Evolutionary conservation across 495 filamentous ascomycete genomes (phyloP).

Genomic region (Podospora sp.): DNA sequence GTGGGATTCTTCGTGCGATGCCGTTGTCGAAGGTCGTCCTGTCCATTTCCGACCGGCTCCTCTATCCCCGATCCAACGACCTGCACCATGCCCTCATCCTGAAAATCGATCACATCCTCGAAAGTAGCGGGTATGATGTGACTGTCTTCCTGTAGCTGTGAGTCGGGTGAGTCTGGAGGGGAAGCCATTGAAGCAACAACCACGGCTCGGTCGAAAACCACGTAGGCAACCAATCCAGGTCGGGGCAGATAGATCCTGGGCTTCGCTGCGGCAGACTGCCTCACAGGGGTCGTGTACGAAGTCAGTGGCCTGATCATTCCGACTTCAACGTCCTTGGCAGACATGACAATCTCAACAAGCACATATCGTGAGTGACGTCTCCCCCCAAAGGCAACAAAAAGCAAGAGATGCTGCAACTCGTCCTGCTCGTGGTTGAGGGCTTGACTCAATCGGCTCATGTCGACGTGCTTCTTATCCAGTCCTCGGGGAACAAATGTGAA

Average conservation of each 20-base stretch:
- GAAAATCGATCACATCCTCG: conserved; percentile 83
- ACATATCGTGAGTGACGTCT: conserved; percentile 43
- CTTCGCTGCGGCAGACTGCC: conserved; percentile 44
- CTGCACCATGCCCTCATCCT: conserved; percentile 62
- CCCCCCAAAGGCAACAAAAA: conserved; percentile 42
- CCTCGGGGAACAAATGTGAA: conserved; percentile 50
- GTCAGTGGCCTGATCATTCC: conserved; percentile 63
- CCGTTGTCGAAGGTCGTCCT: conserved; percentile 50
- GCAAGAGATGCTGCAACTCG: conserved; percentile 47
- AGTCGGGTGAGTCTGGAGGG: conserved; percentile 63
- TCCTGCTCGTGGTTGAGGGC: conserved; percentile 44
- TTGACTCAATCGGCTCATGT: conserved; percentile 46
- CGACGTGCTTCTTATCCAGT: conserved; percentile 44
- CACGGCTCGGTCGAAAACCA: conserved; percentile 75
- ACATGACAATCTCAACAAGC: conserved; percentile 50
- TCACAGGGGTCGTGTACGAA: conserved; percentile 57
- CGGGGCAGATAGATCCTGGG: conserved; percentile 77
- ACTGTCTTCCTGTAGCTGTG: conserved; percentile 68
- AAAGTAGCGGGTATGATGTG: conserved; percentile 62
- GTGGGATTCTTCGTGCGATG: conserved; percentile 62
- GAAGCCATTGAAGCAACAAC: conserved; percentile 70
- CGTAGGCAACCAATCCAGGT: conserved; percentile 76
- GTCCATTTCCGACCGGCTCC: conserved; percentile 47
- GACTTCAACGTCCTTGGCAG: conserved; percentile 40
- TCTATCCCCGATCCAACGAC: conserved; percentile 65